These are phyloP conservation scores for Jatropha multifida DNA, from an alignment of 441 rosid species.

Conservation along the genomic window DNA sequence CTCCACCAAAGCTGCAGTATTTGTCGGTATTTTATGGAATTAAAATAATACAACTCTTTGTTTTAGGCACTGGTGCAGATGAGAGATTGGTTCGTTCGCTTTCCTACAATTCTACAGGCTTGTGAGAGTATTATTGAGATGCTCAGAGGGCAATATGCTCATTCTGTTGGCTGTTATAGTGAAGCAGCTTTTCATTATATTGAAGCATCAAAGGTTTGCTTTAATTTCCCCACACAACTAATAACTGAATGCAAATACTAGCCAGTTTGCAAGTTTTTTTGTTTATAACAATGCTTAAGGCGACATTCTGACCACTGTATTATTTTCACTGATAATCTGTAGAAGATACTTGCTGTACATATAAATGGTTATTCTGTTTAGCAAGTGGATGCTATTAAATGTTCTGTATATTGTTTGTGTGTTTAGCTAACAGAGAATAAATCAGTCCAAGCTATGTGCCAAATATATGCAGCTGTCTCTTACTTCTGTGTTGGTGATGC, in stretches of 20 bases:
- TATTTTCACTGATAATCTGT: not conserved
- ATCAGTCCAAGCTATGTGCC: conserved; percentile 89
- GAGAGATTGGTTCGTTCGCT: conserved; percentile 80
- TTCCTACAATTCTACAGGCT: conserved; percentile 91
- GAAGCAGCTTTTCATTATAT: conserved; percentile 94
- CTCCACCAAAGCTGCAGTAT: conserved; percentile 7
- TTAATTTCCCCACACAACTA: conserved; percentile 1
- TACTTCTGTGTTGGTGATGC: conserved; percentile 90
- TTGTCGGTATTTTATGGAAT: conserved; percentile 14
- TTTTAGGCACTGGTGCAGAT: conserved; percentile 82
- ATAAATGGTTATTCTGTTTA: conserved; percentile 12
- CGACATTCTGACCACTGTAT: not conserved
- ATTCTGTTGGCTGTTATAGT: conserved; percentile 85
- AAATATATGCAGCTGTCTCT: conserved; percentile 90
- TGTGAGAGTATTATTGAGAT: conserved; percentile 89
- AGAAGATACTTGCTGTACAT: conserved; percentile 4
- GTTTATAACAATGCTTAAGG: conserved; percentile 5
- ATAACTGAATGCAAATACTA: not conserved
- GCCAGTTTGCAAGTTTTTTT: conserved; percentile 2
- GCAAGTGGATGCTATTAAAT: conserved; percentile 3
- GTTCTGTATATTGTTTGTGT: conserved; percentile 23
- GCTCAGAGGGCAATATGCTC: conserved; percentile 99
- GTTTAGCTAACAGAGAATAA: conserved; percentile 82
- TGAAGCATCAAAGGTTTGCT: conserved; percentile 80
- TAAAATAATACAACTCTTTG: conserved; percentile 10